A percentile compares a stretch with the other conserved stretches of the same genome.
These are phyloP conservation scores for Phytophthora aleatoria DNA, from an alignment of 352 stramenopile genomes.

Conservation along the genomic window DNA sequence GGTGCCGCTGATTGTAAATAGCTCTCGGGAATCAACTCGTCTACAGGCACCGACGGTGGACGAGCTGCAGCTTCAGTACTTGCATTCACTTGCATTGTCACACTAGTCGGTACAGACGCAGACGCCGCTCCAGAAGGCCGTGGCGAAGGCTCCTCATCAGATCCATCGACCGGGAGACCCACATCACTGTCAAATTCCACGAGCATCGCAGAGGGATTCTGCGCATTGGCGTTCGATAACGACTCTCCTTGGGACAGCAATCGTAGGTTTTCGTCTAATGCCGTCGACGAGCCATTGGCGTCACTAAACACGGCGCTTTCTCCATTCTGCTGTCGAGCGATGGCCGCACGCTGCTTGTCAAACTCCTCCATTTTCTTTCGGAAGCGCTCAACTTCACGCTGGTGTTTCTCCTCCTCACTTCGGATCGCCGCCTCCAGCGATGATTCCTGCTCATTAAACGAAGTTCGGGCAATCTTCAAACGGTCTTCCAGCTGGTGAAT, in stretches of 20 bases:
- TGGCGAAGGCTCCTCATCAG: conserved; percentile 24
- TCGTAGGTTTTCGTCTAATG: conserved; percentile 35
- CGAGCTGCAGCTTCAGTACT: conserved; percentile 12
- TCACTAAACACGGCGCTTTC: conserved; percentile 35
- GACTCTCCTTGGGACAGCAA: conserved; percentile 33
- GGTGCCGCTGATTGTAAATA: conserved; percentile 36
- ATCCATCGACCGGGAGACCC: conserved; percentile 30
- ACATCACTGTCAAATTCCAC: conserved; percentile 38
- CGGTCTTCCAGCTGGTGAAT: conserved; percentile 72
- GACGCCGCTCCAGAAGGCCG: conserved; percentile 11
- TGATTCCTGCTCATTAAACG: conserved; percentile 73
- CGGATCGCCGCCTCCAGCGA: conserved; percentile 75
- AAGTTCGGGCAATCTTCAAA: conserved; percentile 58
- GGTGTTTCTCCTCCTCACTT: conserved; percentile 82
- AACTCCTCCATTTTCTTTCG: conserved; percentile 86
- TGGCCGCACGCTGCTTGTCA: conserved; percentile 75
- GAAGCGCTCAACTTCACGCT: conserved; percentile 84
- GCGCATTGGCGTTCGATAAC: conserved; percentile 11
- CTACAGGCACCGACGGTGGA: conserved; percentile 18
- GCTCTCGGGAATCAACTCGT: conserved; percentile 40
- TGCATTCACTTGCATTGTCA: conserved; percentile 8
- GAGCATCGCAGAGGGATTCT: conserved; percentile 20
- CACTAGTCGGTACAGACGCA: conserved; percentile 9
- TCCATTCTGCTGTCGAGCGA: conserved; percentile 61
- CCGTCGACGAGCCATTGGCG: conserved; percentile 28